Conservation (phyloP, 805 yeast genomes). For the Hanseniaspora nectarophila region DNA sequence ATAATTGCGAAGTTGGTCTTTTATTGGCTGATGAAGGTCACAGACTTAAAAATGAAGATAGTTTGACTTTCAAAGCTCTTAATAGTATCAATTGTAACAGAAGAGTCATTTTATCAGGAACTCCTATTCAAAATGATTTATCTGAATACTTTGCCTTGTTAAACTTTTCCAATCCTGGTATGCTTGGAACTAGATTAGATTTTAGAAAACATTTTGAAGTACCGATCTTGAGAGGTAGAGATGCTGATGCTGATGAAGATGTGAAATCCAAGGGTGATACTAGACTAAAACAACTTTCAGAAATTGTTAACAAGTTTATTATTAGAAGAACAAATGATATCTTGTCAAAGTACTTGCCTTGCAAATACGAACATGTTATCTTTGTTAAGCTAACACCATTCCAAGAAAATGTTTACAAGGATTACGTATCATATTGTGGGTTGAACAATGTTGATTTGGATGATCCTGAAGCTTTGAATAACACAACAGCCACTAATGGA, state of each 20-base stretch:
- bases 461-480: not conserved
- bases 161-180: constrained; percentile 89
- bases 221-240: constrained; percentile 73
- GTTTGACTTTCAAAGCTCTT: constrained; percentile 77
- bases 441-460: constrained; percentile 54
- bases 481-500: constrained; percentile 10
- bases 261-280: constrained; percentile 59
- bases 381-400: constrained; percentile 73
- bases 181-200: constrained; percentile 70
- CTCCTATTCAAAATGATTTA: constrained; percentile 92
- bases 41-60: constrained; percentile 76
- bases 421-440: constrained; percentile 68
- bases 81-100: constrained; percentile 74
- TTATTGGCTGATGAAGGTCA: constrained; percentile 82
- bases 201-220: constrained; percentile 76
- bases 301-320: constrained; percentile 74
- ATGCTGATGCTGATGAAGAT: constrained; percentile 73
- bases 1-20: constrained; percentile 71
- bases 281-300: constrained; percentile 59
- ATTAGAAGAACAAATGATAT: constrained; percentile 93
- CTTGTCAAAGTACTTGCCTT: constrained; percentile 83
- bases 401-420: constrained; percentile 59
- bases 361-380: constrained; percentile 94
- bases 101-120: constrained; percentile 86
- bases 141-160: constrained; percentile 85